Evolutionary conservation across 495 filamentous ascomycete species (phyloP).

Genomic region (Talaromyces ruber): DNA sequence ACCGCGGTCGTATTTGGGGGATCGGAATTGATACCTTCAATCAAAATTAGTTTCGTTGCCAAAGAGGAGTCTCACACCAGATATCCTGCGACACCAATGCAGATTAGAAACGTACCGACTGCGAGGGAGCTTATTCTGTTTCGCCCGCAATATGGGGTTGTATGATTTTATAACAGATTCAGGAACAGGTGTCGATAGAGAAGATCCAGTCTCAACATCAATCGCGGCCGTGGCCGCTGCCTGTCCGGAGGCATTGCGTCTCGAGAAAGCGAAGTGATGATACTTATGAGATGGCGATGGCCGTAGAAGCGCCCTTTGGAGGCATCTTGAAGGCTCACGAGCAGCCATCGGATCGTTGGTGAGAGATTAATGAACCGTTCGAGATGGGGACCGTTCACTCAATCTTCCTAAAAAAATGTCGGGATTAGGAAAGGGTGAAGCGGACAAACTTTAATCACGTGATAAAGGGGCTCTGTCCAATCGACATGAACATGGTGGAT

Average conservation of each 20-base stretch:
- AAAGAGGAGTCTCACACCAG: background rate
- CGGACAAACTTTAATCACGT: background rate
- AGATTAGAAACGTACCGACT: constrained; percentile 50
- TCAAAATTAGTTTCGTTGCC: constrained; percentile 7
- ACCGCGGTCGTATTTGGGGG: constrained; percentile 89
- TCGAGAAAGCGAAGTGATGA: constrained; percentile 23
- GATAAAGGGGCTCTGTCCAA: background rate
- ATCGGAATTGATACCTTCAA: constrained; percentile 78
- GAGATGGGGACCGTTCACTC: background rate
- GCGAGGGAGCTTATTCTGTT: constrained; percentile 49
- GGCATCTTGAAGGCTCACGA: constrained; percentile 32
- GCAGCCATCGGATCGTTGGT: constrained; percentile 25
- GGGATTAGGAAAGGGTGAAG: background rate
- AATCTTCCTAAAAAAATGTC: background rate
- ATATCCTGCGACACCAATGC: background rate
- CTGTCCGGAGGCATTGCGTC: constrained; percentile 41
- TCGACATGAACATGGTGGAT: background rate
- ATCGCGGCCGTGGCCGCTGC: constrained; percentile 24
- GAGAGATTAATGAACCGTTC: background rate
- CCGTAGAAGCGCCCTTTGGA: constrained; percentile 33
- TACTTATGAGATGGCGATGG: constrained; percentile 25
- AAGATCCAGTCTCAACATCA: constrained; percentile 31
- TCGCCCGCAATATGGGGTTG: constrained; percentile 47
- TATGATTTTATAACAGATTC: constrained; percentile 33
- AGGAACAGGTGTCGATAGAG: constrained; percentile 18